Percentiles rank a stretch among this genome's conserved stretches.
Evolutionary conservation across 306 rosid species (phyloP).

Genomic region (Prunus kanzakura): DNA sequence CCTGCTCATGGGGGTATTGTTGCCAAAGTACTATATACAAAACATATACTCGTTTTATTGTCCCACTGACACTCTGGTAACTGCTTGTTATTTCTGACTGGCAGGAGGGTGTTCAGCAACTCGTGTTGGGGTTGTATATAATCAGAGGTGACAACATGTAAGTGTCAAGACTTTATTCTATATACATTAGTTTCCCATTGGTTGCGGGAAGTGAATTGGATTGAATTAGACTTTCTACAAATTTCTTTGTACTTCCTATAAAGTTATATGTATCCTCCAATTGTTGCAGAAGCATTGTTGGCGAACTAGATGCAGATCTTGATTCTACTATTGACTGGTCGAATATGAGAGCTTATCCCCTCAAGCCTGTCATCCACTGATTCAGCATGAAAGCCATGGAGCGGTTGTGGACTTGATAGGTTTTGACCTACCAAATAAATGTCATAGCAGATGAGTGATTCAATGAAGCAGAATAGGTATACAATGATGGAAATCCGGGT

Average conservation of each 20-base stretch:
- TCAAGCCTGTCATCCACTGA: slow-evolving; percentile 84
- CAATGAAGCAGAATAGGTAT: background rate
- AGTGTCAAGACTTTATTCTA: slow-evolving; percentile 1
- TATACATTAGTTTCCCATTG: background rate
- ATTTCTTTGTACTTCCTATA: background rate
- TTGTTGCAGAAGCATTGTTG: slow-evolving; percentile 88
- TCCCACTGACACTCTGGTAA: background rate
- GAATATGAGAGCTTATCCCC: slow-evolving; percentile 82
- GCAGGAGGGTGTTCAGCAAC: slow-evolving; percentile 98
- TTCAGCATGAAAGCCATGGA: background rate
- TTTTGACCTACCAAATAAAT: background rate
- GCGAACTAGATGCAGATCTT: slow-evolving; percentile 90
- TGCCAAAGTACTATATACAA: background rate
- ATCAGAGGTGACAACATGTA: slow-evolving; percentile 98
- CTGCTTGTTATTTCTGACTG: slow-evolving; percentile 14
- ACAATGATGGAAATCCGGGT: background rate
- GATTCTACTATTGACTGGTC: slow-evolving; percentile 82
- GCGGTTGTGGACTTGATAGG: slow-evolving; percentile 4
- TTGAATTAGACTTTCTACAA: background rate
- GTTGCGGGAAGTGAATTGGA: background rate
- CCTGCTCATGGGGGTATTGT: background rate
- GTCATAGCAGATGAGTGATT: background rate
- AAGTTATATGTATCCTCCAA: slow-evolving; percentile 6
- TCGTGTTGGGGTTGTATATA: slow-evolving; percentile 85
- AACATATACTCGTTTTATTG: background rate